Evolutionary conservation across 352 stramenopile species (phyloP), one percentile per base, ranked within the genome.

Genomic region (Phytophthora citricola): DNA sequence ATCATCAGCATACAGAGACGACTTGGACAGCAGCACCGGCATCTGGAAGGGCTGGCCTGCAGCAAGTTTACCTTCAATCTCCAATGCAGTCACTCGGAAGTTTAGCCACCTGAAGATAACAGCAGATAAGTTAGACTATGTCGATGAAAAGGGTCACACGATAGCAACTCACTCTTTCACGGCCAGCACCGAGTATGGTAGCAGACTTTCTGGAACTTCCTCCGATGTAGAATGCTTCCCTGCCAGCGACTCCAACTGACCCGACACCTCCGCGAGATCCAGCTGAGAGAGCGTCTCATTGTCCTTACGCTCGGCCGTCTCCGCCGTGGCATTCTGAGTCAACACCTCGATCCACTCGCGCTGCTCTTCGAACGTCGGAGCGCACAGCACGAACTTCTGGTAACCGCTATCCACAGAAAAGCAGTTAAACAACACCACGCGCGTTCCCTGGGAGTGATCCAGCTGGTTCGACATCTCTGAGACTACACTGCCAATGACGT

Each of bases 311-410:
- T 80, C 82, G 1, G 87, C 87, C 8, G 89, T 94, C 65, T 96
- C 85, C 1, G 85, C 85, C 4, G 84, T 90, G 24, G 89, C 83
- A 47, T 96, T 96, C 58, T 96, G 89, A 2, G 81, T 88, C 43
- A 96, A 58, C 32, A 96, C 89, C 63, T 96, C 89, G 44, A 95
- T 90, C 89, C 89, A 96, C 56, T 96, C 89, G 47, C 89, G 85
- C 54, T 92, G 84, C n/a, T 96, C 89, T 54, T 96, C 89, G 46
- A 91, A 96, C n/a, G 81, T 85, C 17, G 85, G 84, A 7, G 89
- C 89, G 17, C 84, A 95, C 14, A 96, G 43, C n/a, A 88, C 76
- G 54, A 96, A 93, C 51, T 91, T 92, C 38, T 83, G 73, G 53
- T 94, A 92, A 0, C 89, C 89, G 26, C 85, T 94, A 67, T 96